phyloP scores from a whole-genome alignment of 2,329 filamentous ascomycete species.

The Botryotinia calthae region DNA sequence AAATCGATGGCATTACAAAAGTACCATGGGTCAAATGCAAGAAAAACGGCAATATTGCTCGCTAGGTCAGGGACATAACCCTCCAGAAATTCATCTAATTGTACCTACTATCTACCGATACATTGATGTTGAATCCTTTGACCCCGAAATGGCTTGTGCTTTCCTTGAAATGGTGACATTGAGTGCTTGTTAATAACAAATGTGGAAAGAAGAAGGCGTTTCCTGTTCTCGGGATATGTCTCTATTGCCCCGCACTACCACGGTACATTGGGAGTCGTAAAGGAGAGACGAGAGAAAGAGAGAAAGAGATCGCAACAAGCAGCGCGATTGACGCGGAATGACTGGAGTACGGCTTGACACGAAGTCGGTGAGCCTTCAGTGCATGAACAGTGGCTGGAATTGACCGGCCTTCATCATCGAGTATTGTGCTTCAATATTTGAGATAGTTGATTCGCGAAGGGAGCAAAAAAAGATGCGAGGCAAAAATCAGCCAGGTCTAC shows the following conservation, averaged over 20 bases:
- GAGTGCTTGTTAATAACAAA: conserved; percentile 29
- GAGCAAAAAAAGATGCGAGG: conserved; percentile 33
- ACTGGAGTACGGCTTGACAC: conserved; percentile 42
- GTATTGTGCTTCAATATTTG: conserved; percentile 25
- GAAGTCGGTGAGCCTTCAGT: conserved; percentile 40
- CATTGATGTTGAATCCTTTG: conserved; percentile 21
- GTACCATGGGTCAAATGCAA: conserved; percentile 25
- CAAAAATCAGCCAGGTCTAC: conserved; percentile 30
- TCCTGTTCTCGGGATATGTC: conserved; percentile 16
- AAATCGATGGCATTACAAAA: conserved; percentile 25
- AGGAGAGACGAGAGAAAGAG: neutral
- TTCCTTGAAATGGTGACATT: conserved; percentile 24
- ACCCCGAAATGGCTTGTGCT: conserved; percentile 10
- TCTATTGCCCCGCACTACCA: conserved; percentile 38
- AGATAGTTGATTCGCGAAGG: conserved; percentile 24
- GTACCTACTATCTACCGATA: conserved; percentile 25
- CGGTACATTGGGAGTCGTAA: conserved; percentile 21
- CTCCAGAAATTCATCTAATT: conserved; percentile 21
- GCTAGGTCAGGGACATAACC: conserved; percentile 33
- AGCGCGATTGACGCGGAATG: conserved; percentile 35
- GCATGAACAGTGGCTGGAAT: conserved; percentile 40
- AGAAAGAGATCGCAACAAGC: conserved; percentile 24
- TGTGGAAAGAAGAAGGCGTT: conserved; percentile 13
- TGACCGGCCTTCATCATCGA: conserved; percentile 27
- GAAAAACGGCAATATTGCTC: conserved; percentile 34